Conservation (phyloP, 257 asterid species). For the Datura wrightii region DNA sequence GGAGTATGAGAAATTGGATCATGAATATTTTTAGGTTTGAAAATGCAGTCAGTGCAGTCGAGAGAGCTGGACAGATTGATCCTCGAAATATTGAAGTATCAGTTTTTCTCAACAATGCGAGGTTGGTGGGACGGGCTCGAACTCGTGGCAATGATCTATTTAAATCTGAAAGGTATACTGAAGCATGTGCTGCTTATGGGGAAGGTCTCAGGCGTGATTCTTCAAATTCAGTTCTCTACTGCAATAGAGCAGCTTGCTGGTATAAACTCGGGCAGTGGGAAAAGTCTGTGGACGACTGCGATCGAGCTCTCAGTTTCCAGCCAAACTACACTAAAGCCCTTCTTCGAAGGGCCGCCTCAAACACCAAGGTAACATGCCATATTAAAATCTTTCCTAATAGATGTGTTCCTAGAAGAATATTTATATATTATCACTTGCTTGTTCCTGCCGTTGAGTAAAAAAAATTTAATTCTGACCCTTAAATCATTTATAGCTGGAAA, state of each 20-base stretch:
- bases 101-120: slow-evolving; percentile 55
- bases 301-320: slow-evolving; percentile 77
- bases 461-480: not conserved
- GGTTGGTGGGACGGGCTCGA: slow-evolving; percentile 75
- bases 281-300: slow-evolving; percentile 78
- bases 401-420: not conserved
- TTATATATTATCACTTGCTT: not conserved
- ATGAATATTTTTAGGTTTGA: slow-evolving; percentile 70
- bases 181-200: slow-evolving; percentile 88
- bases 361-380: slow-evolving; percentile 61
- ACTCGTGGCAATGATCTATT: slow-evolving; percentile 88
- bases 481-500: slow-evolving; percentile 61
- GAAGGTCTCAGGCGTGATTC: slow-evolving; percentile 87
- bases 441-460: not conserved
- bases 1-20: slow-evolving; percentile 31
- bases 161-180: slow-evolving; percentile 87
- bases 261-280: slow-evolving; percentile 86
- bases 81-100: slow-evolving; percentile 66
- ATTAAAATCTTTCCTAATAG: not conserved
- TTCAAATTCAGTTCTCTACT: slow-evolving; percentile 81
- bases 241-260: slow-evolving; percentile 99
- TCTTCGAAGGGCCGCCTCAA: slow-evolving; percentile 88
- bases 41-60: slow-evolving; percentile 61
- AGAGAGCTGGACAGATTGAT: slow-evolving; percentile 70
- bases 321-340: slow-evolving; percentile 85